Percentiles rank a stretch among this genome's conserved stretches.
These are phyloP conservation scores for Cokeromyces recurvatus DNA, from an alignment of 371 early-diverging fungal genomes.

Conservation along the genomic window DNA sequence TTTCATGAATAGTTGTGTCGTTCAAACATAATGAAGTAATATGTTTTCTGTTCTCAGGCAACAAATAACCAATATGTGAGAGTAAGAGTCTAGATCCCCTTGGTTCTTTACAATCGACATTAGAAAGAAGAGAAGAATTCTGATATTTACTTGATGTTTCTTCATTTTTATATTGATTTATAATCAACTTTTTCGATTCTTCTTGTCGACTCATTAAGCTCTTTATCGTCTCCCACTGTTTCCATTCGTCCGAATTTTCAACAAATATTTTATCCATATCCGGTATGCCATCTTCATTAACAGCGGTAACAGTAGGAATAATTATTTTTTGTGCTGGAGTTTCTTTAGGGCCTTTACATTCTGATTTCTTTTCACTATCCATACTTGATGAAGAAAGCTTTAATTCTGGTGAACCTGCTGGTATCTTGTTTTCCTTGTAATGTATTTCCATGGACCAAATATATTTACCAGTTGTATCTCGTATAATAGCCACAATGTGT, in stretches of 20 bases:
- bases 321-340: too few relatives aligned
- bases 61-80: constrained; percentile 61
- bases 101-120: constrained; percentile 28
- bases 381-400: too few relatives aligned
- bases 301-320: constrained; percentile 15
- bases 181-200: too few relatives aligned
- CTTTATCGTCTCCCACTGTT: constrained; percentile 30
- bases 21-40: constrained; percentile 60
- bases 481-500: constrained; percentile 48
- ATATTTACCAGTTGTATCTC: constrained; percentile 71
- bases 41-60: constrained; percentile 50
- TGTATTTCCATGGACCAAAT: constrained; percentile 58
- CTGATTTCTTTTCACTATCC: too few relatives aligned
- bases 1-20: constrained; percentile 57
- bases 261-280: constrained; percentile 33
- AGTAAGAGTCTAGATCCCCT: constrained; percentile 60
- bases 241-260: constrained; percentile 26
- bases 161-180: not conserved
- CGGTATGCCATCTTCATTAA: constrained; percentile 36
- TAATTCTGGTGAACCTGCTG: too few relatives aligned
- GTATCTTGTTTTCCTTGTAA: constrained; percentile 35
- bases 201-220: constrained; percentile 26
- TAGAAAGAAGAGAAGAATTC: constrained; percentile 10
- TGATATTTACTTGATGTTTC: constrained; percentile 2
- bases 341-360: too few relatives aligned